Percentiles rank a stretch among this genome's conserved stretches.
These are phyloP conservation scores for Sugiyamaella japonica DNA, from an alignment of 1,139 yeast species.

Conservation along the genomic window DNA sequence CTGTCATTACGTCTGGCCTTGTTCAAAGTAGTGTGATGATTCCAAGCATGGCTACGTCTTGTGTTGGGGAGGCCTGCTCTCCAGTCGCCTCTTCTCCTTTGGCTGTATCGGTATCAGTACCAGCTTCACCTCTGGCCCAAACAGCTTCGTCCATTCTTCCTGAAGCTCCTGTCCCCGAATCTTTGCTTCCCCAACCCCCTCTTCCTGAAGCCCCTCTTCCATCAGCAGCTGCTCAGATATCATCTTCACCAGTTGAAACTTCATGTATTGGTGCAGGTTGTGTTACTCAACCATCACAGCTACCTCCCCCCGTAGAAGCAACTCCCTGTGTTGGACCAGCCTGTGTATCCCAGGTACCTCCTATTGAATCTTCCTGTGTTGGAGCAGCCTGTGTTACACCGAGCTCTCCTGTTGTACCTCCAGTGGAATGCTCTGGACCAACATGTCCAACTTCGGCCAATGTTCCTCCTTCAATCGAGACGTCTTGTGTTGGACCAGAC, in stretches of 20 bases:
- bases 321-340: background rate
- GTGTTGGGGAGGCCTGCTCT: conserved; percentile 2
- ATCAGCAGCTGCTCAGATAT: background rate
- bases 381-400: conserved; percentile 4
- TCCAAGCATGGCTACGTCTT: background rate
- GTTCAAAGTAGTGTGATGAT: no score
- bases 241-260: background rate
- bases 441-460: background rate
- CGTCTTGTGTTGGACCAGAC: conserved; percentile 2
- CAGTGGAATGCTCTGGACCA: conserved; percentile 1
- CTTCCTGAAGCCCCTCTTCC: background rate
- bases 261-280: background rate
- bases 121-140: background rate
- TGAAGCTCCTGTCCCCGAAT: no score
- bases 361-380: conserved; percentile 8
- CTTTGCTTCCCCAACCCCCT: background rate
- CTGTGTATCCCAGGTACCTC: background rate
- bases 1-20: background rate
- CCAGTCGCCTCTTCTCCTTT: background rate
- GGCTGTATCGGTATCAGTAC: background rate
- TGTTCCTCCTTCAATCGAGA: background rate
- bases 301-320: background rate
- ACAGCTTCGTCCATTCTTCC: background rate
- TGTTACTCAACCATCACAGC: background rate
- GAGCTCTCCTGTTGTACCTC: background rate